A percentile compares a stretch with the other conserved stretches of the same genome.
Conservation (phyloP, 306 rosid species). For the Macrotyloma uniflorum region DNA sequence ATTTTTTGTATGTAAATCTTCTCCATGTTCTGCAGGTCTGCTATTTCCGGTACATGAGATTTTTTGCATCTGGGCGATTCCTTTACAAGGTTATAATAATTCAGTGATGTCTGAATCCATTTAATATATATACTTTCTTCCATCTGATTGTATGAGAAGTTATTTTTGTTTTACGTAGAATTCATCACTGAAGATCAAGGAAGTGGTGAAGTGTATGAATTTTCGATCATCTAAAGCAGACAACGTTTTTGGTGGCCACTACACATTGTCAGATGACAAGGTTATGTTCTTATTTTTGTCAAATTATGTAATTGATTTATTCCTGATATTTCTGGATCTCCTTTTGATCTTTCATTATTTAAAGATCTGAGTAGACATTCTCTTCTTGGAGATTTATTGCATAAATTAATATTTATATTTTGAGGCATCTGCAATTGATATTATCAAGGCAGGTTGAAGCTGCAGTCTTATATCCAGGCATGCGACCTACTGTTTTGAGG, state of each 20-base stretch:
- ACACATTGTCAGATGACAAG: slow-evolving; percentile 86
- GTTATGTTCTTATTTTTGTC: slow-evolving; percentile 45
- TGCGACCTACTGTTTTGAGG: slow-evolving; percentile 89
- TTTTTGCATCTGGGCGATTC: slow-evolving; percentile 86
- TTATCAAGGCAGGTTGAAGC: slow-evolving; percentile 78
- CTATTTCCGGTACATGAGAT: slow-evolving; percentile 88
- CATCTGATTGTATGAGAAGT: slow-evolving; percentile 36
- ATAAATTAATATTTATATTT: slow-evolving; percentile 8
- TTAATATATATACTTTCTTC: not conserved
- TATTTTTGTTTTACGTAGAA: slow-evolving; percentile 55
- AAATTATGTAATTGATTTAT: slow-evolving; percentile 22
- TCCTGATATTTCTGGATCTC: not conserved
- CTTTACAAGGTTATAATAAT: slow-evolving; percentile 75
- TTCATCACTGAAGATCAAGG: slow-evolving; percentile 88
- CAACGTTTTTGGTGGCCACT: slow-evolving; percentile 75
- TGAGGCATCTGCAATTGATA: slow-evolving; percentile 33
- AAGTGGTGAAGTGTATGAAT: slow-evolving; percentile 87
- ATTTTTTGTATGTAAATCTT: not conserved
- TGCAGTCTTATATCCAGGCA: slow-evolving; percentile 89
- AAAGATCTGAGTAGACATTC: slow-evolving; percentile 9
- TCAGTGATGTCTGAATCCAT: slow-evolving; percentile 19
- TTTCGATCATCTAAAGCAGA: slow-evolving; percentile 74
- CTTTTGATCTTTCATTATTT: slow-evolving; percentile 8
- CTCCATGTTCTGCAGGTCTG: slow-evolving; percentile 68
- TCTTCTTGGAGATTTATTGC: slow-evolving; percentile 8